Conservation (phyloP, 495 filamentous ascomycete species). For the Amorphotheca resinae region DNA sequence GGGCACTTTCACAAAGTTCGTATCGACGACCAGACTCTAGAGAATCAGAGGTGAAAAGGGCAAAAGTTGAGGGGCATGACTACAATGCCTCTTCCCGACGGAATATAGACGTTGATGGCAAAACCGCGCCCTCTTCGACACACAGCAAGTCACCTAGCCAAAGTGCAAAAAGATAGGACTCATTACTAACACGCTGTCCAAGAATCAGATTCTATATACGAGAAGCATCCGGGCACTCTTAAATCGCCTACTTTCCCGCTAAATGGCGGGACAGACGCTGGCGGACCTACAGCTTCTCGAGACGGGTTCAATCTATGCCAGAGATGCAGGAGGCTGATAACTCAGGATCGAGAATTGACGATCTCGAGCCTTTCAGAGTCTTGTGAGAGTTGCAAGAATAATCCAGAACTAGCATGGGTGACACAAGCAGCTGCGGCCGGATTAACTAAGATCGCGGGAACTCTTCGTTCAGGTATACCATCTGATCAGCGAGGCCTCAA, state of each 20-base stretch:
- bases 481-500: conserved; percentile 11
- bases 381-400: conserved; percentile 8
- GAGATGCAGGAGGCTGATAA: conserved; percentile 14
- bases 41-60: conserved; percentile 7
- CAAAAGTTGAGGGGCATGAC: conserved; percentile 14
- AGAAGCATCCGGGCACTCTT: background rate
- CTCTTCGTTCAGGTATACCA: conserved; percentile 13
- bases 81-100: conserved; percentile 8
- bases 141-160: conserved; percentile 5
- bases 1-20: background rate
- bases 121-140: conserved; percentile 2
- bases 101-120: conserved; percentile 7
- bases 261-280: background rate
- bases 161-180: background rate
- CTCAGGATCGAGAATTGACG: conserved; percentile 5
- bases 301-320: conserved; percentile 9
- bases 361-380: no score
- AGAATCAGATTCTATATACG: conserved; percentile 1
- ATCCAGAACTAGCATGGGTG: conserved; percentile 12
- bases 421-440: conserved; percentile 8
- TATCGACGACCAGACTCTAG: conserved; percentile 1
- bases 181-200: conserved; percentile 7
- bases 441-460: conserved; percentile 17
- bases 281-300: conserved; percentile 3
- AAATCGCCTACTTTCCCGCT: background rate